Conservation (phyloP, 106 monocot genomes). For the Chionographis japonica region DNA sequence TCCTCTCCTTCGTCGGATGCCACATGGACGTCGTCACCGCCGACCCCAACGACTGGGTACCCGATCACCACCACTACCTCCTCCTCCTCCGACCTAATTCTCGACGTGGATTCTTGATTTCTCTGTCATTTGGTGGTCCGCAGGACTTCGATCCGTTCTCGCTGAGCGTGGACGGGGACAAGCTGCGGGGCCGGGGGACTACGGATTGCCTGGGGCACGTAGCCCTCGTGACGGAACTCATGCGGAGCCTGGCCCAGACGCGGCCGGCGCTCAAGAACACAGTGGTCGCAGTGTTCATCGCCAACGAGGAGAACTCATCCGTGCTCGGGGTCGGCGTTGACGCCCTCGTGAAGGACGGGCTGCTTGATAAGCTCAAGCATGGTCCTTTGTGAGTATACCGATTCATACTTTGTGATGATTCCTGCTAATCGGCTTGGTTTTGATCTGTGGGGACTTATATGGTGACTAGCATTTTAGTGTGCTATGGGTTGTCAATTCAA, state of each 20-base stretch:
- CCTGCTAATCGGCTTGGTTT: neutral
- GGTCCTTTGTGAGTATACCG: conserved; percentile 63
- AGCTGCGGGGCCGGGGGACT: conserved; percentile 78
- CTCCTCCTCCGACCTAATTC: neutral
- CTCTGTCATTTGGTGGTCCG: neutral
- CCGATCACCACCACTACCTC: neutral
- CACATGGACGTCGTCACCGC: conserved; percentile 99
- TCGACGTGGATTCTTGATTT: neutral
- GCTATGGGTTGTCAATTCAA: neutral
- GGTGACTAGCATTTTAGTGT: neutral
- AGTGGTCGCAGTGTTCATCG: conserved; percentile 88
- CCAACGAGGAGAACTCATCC: conserved; percentile 93
- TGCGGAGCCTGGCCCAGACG: conserved; percentile 64
- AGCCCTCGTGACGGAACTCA: conserved; percentile 86
- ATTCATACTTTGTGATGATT: neutral
- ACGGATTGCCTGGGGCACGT: conserved; percentile 96
- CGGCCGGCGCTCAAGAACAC: conserved; percentile 65
- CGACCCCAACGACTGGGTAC: conserved; percentile 73
- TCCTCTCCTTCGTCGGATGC: conserved; percentile 80
- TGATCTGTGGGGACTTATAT: neutral
- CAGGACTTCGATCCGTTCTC: conserved; percentile 91
- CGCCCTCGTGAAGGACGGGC: conserved; percentile 61
- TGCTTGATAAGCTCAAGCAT: conserved; percentile 74
- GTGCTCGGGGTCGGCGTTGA: conserved; percentile 72
- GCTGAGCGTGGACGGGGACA: conserved; percentile 82